These are phyloP conservation scores for Mycena kentingensis DNA, from an alignment of 768 basidiomycete genomes.

Conservation along the genomic window DNA sequence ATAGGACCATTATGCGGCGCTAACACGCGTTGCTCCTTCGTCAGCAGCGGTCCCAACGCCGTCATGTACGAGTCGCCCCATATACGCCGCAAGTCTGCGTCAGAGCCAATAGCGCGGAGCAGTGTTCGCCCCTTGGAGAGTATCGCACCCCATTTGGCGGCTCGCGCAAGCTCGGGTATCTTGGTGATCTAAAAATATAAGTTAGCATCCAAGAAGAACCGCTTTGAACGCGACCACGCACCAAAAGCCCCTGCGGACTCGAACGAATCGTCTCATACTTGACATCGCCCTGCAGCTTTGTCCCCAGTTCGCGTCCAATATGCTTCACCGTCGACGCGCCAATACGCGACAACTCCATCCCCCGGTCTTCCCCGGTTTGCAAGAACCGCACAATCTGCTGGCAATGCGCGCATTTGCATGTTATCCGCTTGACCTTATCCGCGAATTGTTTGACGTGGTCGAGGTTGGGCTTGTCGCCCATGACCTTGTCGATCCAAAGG, in stretches of 20 bases:
- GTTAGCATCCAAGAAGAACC: not conserved
- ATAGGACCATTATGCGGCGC: not conserved
- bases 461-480: constrained; percentile 3
- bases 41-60: not conserved
- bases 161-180: not conserved
- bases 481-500: not conserved
- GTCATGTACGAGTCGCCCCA: not conserved
- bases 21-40: not conserved
- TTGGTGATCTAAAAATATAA: not conserved
- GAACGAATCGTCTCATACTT: not conserved
- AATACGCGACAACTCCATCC: not conserved
- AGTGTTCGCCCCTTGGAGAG: not conserved
- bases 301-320: not conserved
- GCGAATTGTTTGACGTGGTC: constrained; percentile 1
- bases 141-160: constrained; percentile 3
- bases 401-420: constrained; percentile 2
- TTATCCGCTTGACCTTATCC: not conserved
- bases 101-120: not conserved
- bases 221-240: too few relatives aligned
- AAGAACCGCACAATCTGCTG: not conserved
- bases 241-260: not conserved
- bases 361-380: not conserved
- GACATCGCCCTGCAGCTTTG: not conserved
- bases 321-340: constrained; percentile 1
- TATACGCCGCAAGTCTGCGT: not conserved